Base-by-base conservation (phyloP, 495 filamentous ascomycete species). In the Hypomontagnella submonticulosa region DNA sequence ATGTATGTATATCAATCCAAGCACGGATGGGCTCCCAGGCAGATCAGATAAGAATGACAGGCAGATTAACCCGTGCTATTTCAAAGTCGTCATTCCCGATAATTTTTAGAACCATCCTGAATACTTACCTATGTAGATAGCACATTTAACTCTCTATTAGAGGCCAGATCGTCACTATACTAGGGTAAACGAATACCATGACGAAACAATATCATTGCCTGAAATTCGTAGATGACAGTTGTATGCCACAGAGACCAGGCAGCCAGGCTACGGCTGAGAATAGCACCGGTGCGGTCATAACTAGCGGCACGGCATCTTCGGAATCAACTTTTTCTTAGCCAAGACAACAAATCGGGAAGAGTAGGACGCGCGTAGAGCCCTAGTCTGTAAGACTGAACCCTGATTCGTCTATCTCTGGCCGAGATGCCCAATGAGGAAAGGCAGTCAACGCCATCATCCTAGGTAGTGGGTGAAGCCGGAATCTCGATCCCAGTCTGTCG, bases 401-500 rank as follows among this genome's bases (percentile, higher is more conserved):
- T 64, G 50, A 69, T 64, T 69, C 51, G 66, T 37, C 27, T 4
- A 32, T 12, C 12, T 19, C 12, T 52, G 60, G 55, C 43, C 50
- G 55, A 52, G 41, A 56, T 46, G 23, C 66, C 60, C 60, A 64
- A 63, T 64, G 43, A 52, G 56, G 56, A 34, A 64, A 64, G 30
- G 43, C 16, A 8, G 23, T 34, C 13, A 64, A 64, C 43, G 43
- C 23, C 12, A 34, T 41, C 13, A 62, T 34, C 50, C 49, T 52
- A 30, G 43, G 11, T 4, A 12, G 51, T 69, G 66, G 66, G 66
- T 69, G 32, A 69, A 64, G 54, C 50, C 66, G 66, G 66, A 69
- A 69, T 54, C 54, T 56, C 42, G 23, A 69, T 63, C 66, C 66
- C 66, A 69, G 66, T 43, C 50, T 69, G 60, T 64, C 66, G 66